Evolutionary conservation across 129 eudicot genomes (phyloP).

Genomic region (Glebionis coronaria): DNA sequence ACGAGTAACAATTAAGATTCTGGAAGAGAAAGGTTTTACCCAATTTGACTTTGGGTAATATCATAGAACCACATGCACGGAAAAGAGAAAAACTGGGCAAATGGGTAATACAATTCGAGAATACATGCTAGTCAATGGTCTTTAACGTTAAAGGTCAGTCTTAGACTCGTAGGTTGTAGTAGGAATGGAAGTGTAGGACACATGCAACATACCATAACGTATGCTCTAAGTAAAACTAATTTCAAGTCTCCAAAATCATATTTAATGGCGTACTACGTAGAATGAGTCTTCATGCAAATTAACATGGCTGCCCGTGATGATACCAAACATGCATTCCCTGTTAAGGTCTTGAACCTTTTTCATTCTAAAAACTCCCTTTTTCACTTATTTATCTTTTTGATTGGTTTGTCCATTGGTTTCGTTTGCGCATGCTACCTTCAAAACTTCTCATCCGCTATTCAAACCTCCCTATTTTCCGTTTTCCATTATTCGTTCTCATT

Average conservation of each 20-base stretch:
- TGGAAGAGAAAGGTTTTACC: too few species aligned
- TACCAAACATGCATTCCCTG: conserved; percentile 5
- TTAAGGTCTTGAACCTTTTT: not conserved
- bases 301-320: conserved; percentile 1
- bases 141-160: too few species aligned
- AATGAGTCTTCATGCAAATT: conserved; percentile 16
- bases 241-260: not conserved
- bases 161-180: not conserved
- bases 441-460: conserved; percentile 20
- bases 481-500: conserved; percentile 5
- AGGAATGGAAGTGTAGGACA: conserved; percentile 1
- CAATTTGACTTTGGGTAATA: too few species aligned
- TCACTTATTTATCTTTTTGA: conserved; percentile 37
- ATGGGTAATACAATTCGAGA: too few species aligned
- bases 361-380: conserved; percentile 21
- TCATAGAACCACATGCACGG: too few species aligned
- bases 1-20: too few species aligned
- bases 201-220: conserved; percentile 24
- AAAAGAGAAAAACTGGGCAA: too few species aligned
- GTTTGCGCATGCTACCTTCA: conserved; percentile 34
- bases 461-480: not conserved
- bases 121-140: too few species aligned
- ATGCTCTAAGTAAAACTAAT: conserved; percentile 9
- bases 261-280: not conserved
- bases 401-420: conserved; percentile 45